A percentile compares a stretch with the other conserved stretches of the same genome.
Conservation (phyloP, 2,329 filamentous ascomycete species). For the Penicillium hesseltinei region DNA sequence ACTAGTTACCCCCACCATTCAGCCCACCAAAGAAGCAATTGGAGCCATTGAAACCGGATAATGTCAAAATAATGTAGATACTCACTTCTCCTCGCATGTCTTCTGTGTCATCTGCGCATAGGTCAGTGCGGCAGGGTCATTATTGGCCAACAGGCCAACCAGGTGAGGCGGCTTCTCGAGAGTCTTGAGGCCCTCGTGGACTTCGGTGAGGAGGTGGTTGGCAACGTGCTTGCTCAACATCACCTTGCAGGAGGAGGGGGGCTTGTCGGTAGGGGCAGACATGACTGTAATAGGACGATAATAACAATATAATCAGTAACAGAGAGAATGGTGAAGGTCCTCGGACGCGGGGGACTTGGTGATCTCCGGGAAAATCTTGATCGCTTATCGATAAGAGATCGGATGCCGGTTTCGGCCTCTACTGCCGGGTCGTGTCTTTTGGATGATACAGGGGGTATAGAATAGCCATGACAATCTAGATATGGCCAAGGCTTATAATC, state of each 20-base stretch:
- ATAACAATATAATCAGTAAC: neutral
- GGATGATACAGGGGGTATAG: neutral
- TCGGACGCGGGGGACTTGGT: slow-evolving; percentile 11
- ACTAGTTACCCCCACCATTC: slow-evolving; percentile 11
- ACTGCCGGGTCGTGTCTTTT: slow-evolving; percentile 9
- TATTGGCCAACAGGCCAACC: slow-evolving; percentile 88
- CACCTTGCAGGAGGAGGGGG: slow-evolving; percentile 73
- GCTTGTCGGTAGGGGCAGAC: slow-evolving; percentile 31
- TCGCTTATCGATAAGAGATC: slow-evolving; percentile 41
- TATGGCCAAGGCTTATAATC: neutral
- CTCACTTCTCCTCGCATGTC: slow-evolving; percentile 94
- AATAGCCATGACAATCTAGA: neutral
- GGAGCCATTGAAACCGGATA: slow-evolving; percentile 10
- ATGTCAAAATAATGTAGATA: slow-evolving; percentile 19
- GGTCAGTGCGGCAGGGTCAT: slow-evolving; percentile 83
- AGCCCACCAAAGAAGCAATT: slow-evolving; percentile 1
- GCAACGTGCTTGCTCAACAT: slow-evolving; percentile 85
- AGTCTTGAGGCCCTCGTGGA: slow-evolving; percentile 69
- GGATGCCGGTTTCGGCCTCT: slow-evolving; percentile 32
- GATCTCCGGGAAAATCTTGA: slow-evolving; percentile 30
- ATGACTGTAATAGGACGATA: slow-evolving; percentile 21
- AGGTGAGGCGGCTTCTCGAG: slow-evolving; percentile 73
- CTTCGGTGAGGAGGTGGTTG: slow-evolving; percentile 74
- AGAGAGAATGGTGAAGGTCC: slow-evolving; percentile 9
- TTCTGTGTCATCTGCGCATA: slow-evolving; percentile 98